Percentiles rank a stretch among this genome's conserved stretches.
phyloP scores from a whole-genome alignment of 164 flowering plant genomes.

The Vitis amurensis region DNA sequence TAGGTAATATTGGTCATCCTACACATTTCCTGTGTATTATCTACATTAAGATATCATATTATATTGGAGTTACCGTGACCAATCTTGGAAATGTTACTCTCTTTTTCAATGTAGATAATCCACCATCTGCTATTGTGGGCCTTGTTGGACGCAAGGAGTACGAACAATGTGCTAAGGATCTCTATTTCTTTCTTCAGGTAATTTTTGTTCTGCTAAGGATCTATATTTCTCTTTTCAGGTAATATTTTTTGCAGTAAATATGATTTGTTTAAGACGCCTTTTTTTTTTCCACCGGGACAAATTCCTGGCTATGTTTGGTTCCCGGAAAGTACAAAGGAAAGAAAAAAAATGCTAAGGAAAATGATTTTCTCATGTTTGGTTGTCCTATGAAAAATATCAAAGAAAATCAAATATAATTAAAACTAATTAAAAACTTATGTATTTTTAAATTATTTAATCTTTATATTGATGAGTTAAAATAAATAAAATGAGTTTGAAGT shows the following conservation, averaged over 20 bases:
- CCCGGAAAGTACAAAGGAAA: too few relatives aligned
- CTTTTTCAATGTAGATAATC: slow-evolving; percentile 63
- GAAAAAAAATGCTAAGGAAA: too few relatives aligned
- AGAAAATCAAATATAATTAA: too few relatives aligned
- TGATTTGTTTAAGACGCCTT: too few relatives aligned
- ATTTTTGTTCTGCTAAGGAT: not conserved
- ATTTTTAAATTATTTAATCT: too few relatives aligned
- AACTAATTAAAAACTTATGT: too few relatives aligned
- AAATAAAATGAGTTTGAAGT: too few relatives aligned
- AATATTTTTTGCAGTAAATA: not conserved
- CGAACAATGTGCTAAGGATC: slow-evolving; percentile 91
- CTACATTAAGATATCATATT: not conserved
- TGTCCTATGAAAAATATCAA: too few relatives aligned
- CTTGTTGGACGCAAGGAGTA: slow-evolving; percentile 94
- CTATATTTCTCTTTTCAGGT: not conserved
- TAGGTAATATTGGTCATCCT: slow-evolving; percentile 48
- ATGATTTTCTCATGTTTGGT: too few relatives aligned
- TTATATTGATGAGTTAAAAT: too few relatives aligned
- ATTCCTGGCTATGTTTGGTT: too few relatives aligned
- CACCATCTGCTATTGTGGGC: slow-evolving; percentile 87
- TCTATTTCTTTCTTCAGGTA: slow-evolving; percentile 97
- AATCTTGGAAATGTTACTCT: not conserved
- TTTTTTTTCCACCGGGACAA: too few relatives aligned
- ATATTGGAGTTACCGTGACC: not conserved
- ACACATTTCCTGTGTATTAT: not conserved